phyloP scores from a whole-genome alignment of 2,329 filamentous ascomycete genomes.

The Calonectria naviculata region DNA sequence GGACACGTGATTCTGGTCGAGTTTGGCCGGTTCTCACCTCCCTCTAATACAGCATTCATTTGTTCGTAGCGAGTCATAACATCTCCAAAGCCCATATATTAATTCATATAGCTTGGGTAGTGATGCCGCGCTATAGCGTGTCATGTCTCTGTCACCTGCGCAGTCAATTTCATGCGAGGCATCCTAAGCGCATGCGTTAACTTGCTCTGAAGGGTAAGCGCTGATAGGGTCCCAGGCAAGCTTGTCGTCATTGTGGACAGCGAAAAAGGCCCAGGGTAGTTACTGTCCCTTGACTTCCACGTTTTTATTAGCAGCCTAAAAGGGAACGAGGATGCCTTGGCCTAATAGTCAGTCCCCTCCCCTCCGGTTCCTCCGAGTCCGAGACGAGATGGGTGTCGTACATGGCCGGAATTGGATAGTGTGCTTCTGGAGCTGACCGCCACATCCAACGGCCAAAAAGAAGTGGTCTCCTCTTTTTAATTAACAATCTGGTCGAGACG shows the following conservation, averaged over 20 bases:
- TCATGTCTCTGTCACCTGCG: neutral
- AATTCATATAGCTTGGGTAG: neutral
- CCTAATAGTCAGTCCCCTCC: neutral
- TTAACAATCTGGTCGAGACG: neutral
- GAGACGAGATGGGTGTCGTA: neutral
- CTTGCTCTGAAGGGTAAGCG: neutral
- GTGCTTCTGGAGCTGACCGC: neutral
- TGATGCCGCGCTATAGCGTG: too few species aligned
- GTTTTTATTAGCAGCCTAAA: slow-evolving; percentile 1
- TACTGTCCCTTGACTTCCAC: neutral
- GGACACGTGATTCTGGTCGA: too few species aligned
- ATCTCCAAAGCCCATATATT: neutral
- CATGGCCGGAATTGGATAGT: slow-evolving; percentile 2
- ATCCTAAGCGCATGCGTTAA: neutral
- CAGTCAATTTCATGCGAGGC: neutral
- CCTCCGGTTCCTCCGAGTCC: neutral
- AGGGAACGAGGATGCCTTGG: neutral
- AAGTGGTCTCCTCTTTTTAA: neutral
- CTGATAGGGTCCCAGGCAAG: neutral
- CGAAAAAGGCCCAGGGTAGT: neutral
- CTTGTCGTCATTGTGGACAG: neutral
- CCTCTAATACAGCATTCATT: too few species aligned
- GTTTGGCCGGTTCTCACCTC: too few species aligned
- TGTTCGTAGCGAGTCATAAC: too few species aligned
- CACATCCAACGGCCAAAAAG: neutral